Evolutionary conservation across 192 early-diverging fungal genomes (phyloP).

Genomic region (Funneliformis geosporum): DNA sequence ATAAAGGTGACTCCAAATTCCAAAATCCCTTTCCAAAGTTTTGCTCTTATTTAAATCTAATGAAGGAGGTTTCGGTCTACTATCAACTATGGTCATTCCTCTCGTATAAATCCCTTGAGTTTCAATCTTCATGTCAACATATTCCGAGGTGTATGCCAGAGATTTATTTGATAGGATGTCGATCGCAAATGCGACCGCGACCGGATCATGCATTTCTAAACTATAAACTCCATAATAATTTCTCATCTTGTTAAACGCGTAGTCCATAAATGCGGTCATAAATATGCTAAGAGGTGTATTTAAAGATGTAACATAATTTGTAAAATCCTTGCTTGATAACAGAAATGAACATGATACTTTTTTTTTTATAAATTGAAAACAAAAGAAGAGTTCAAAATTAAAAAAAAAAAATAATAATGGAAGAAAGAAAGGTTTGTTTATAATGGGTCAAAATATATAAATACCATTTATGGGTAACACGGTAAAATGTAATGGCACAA

Average conservation of each 20-base stretch:
- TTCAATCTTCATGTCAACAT: constrained; percentile 50
- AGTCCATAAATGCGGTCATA: neutral
- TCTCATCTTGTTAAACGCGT: neutral
- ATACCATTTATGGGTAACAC: neutral
- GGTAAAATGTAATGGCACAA: neutral
- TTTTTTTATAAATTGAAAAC: too few species aligned
- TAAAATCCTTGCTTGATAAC: constrained; percentile 15
- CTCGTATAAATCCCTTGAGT: constrained; percentile 43
- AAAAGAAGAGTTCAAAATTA: too few species aligned
- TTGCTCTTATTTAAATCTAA: neutral
- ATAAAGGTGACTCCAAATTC: neutral
- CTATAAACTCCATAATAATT: neutral
- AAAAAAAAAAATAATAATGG: too few species aligned
- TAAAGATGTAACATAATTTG: constrained; percentile 34
- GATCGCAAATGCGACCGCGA: neutral
- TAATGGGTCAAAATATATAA: too few species aligned
- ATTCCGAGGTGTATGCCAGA: constrained; percentile 30
- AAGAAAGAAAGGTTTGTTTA: too few species aligned
- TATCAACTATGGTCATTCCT: constrained; percentile 48
- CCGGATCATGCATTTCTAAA: neutral
- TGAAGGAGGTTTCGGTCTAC: constrained; percentile 23
- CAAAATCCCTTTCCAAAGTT: neutral
- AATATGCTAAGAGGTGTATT: constrained; percentile 38
- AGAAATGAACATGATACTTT: constrained; percentile 19
- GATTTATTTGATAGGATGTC: constrained; percentile 10